These are phyloP conservation scores for Styphnolobium japonicum DNA, from an alignment of 306 rosid species.

Conservation along the genomic window DNA sequence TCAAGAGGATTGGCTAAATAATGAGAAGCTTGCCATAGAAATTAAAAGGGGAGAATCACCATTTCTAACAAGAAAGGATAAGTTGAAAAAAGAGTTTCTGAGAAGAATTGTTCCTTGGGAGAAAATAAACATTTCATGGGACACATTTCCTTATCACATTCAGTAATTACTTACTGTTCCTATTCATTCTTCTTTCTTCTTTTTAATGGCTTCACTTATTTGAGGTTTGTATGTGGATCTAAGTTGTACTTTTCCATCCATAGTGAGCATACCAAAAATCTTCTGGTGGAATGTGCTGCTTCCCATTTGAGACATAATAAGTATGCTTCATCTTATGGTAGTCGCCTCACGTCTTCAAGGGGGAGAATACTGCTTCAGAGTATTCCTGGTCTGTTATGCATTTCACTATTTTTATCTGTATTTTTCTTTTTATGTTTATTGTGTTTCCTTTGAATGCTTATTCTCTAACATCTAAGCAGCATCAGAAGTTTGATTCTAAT, in stretches of 20 bases:
- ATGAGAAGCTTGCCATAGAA: constrained; percentile 69
- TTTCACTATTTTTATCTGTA: constrained; percentile 7
- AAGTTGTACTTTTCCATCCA: constrained; percentile 11
- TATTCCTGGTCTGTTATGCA: constrained; percentile 69
- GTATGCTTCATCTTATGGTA: constrained; percentile 60
- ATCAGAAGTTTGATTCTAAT: neutral
- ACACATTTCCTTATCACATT: constrained; percentile 81
- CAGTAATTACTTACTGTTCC: constrained; percentile 49
- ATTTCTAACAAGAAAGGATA: constrained; percentile 69
- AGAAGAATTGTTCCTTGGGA: constrained; percentile 95
- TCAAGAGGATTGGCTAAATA: constrained; percentile 85
- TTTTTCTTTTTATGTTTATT: neutral
- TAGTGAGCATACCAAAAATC: constrained; percentile 78
- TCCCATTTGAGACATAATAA: constrained; percentile 75
- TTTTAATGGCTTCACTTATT: neutral
- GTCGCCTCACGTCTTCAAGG: constrained; percentile 80
- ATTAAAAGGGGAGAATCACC: constrained; percentile 72
- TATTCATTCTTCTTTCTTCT: constrained; percentile 10
- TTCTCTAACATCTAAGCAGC: neutral
- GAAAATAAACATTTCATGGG: constrained; percentile 87
- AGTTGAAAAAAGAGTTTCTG: constrained; percentile 74
- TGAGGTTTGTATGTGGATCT: constrained; percentile 2
- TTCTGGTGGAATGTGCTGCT: constrained; percentile 82
- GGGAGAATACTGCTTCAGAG: constrained; percentile 92
- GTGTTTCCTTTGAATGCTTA: constrained; percentile 1